Evolutionary conservation across 179 eudicot genomes (phyloP).

Genomic region (Spinacia oleracea): DNA sequence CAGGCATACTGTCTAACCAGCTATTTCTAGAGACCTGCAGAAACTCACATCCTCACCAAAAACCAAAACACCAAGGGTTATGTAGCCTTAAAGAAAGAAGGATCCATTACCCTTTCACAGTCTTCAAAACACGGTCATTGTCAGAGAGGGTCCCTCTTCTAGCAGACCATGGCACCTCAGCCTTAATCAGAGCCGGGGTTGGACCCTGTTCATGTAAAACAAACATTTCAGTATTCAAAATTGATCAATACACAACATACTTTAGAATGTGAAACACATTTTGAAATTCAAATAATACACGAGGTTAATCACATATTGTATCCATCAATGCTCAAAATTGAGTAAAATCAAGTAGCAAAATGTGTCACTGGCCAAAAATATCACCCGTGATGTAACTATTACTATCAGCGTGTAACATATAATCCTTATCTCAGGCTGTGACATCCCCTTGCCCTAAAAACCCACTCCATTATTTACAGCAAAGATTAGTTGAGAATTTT

Average conservation of each 20-base stretch:
- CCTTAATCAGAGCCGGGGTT: constrained; percentile 76
- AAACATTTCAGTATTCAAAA: constrained; percentile 9
- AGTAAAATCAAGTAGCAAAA: neutral
- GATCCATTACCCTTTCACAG: constrained; percentile 83
- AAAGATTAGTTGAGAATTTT: neutral
- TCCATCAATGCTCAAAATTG: neutral
- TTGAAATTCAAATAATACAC: neutral
- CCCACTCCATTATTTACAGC: too few species aligned
- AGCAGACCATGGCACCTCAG: constrained; percentile 98
- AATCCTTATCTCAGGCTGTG: neutral
- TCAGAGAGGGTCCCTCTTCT: constrained; percentile 81
- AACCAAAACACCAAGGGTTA: neutral
- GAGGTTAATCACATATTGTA: neutral
- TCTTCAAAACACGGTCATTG: constrained; percentile 87
- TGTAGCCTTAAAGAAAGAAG: neutral
- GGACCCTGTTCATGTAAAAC: constrained; percentile 57
- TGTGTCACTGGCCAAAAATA: neutral
- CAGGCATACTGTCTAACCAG: neutral
- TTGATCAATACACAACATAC: too few species aligned
- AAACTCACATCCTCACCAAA: neutral
- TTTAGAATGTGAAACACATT: neutral
- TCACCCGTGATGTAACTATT: neutral
- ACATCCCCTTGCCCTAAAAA: too few species aligned
- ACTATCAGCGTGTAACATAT: neutral
- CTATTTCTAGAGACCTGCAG: neutral